Base-by-base conservation (phyloP, 208 protist species). In the Leptomonas pyrrhocoris region DNA sequence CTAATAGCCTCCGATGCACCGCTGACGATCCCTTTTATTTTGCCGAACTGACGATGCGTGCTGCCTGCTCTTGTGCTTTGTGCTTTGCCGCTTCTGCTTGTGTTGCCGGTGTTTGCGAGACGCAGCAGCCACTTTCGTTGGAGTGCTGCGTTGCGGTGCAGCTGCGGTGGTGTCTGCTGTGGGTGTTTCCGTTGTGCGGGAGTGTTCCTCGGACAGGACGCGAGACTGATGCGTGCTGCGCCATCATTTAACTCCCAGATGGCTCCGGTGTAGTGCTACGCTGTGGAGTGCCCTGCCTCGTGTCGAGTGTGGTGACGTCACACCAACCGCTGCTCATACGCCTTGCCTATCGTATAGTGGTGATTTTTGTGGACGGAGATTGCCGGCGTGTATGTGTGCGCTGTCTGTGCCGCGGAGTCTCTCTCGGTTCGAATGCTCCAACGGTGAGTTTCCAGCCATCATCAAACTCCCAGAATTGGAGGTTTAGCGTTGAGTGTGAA, bases 21-120 rank as follows among this genome's bases (percentile, higher is more conserved):
- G 50, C 42, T 81, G 74, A 68, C 58, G 79, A 81, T 31, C 27
- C 49, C 42, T 38, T 57, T 68, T 15, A n/a, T 7, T 19, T 7
- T 48, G 11, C 16, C 18, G 43, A n/a, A 19, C 43, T 15, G 43
- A n/a, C 7, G 3, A 3, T 7, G 43, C 43, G 43, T 48, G 18
- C 43, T n/a, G n/a, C n/a, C 13, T 38, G 51, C 4, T 5, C 30
- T 76, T 85, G 80, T 76, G 78, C 80, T 80, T 85, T 53, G 58
- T 79, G 75, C 81, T 85, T 81, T 75, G 80, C 79, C 79, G 74
- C 74, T 79, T 78, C 74, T 85, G 79, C 81, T 46, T 70, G 42
- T 42, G 54, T 36, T n/a, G n/a, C n/a, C n/a, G n/a, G 46, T 23
- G 42, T 23, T 63, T 9, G 23, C 55, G 62, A 54, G 66, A 56